Evolutionary conservation across 2,329 filamentous ascomycete genomes (phyloP).

Genomic region (Decorospora gaudefroyi): DNA sequence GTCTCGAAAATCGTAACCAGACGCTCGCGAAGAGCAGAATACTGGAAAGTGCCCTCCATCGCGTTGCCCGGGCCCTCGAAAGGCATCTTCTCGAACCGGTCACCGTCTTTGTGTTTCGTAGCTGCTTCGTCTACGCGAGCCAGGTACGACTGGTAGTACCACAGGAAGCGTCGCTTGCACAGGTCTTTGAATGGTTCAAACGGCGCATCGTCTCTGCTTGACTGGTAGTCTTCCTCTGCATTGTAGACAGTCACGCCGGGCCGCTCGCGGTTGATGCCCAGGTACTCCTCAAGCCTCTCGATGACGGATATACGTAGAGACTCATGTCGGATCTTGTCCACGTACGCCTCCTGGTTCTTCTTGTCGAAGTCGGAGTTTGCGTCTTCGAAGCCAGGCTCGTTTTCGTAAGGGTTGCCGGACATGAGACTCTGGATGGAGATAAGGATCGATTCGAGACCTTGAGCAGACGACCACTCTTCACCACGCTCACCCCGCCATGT

Average conservation of each 20-base stretch:
- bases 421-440: conserved; percentile 96
- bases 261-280: conserved; percentile 62
- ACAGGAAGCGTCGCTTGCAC: conserved; percentile 88
- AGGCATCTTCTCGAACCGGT: conserved; percentile 77
- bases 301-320: conserved; percentile 84
- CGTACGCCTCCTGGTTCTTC: conserved; percentile 73
- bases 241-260: conserved; percentile 53
- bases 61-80: conserved; percentile 78
- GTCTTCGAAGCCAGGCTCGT: conserved; percentile 91
- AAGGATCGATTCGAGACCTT: conserved; percentile 90
- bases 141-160: conserved; percentile 92
- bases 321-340: conserved; percentile 91
- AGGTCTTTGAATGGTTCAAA: conserved; percentile 91
- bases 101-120: conserved; percentile 65
- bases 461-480: conserved; percentile 95
- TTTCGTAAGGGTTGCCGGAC: conserved; percentile 91
- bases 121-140: conserved; percentile 67
- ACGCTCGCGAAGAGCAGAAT: conserved; percentile 71
- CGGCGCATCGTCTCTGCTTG: conserved; percentile 57
- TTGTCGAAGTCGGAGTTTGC: conserved; percentile 70
- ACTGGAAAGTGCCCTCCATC: conserved; percentile 88
- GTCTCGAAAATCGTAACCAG: conserved; percentile 69
- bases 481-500: conserved; percentile 91
- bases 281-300: conserved; percentile 77
- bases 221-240: conserved; percentile 56